Evolutionary conservation across 805 yeast species (phyloP).

Genomic region (Jamesozyma lodderae): DNA sequence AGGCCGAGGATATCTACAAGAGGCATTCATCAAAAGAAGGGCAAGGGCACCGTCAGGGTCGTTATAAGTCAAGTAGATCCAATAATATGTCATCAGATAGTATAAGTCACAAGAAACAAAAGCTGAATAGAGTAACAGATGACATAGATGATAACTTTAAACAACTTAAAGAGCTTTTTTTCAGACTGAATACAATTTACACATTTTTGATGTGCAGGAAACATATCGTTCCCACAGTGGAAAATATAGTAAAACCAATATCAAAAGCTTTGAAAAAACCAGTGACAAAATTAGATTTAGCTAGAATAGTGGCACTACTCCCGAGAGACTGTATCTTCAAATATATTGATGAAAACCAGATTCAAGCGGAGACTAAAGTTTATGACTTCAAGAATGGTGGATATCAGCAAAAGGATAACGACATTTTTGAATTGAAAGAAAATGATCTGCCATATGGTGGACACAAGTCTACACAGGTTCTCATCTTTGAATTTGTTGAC

Average conservation of each 20-base stretch:
- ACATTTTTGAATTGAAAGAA: slow-evolving; percentile 41
- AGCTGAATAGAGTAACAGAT: no score
- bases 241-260: slow-evolving; percentile 43
- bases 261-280: slow-evolving; percentile 40
- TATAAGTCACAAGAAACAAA: no score
- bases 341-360: slow-evolving; percentile 71
- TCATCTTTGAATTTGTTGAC: slow-evolving; percentile 72
- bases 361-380: slow-evolving; percentile 33
- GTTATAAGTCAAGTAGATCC: no score
- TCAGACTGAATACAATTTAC: slow-evolving; percentile 48
- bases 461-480: slow-evolving; percentile 39
- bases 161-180: slow-evolving; percentile 41
- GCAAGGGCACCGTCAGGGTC: no score
- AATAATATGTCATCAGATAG: no score
- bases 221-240: slow-evolving; percentile 50
- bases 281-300: slow-evolving; percentile 46
- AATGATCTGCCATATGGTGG: slow-evolving; percentile 27
- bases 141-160: slow-evolving; percentile 20
- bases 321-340: slow-evolving; percentile 65
- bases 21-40: no score
- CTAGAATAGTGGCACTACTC: slow-evolving; percentile 49
- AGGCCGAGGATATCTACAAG: no score
- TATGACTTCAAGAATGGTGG: slow-evolving; percentile 37
- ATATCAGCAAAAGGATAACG: slow-evolving; percentile 47
- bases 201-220: slow-evolving; percentile 55